Evolutionary conservation across 805 yeast species (phyloP).

Genomic region (Starmerella vitae): DNA sequence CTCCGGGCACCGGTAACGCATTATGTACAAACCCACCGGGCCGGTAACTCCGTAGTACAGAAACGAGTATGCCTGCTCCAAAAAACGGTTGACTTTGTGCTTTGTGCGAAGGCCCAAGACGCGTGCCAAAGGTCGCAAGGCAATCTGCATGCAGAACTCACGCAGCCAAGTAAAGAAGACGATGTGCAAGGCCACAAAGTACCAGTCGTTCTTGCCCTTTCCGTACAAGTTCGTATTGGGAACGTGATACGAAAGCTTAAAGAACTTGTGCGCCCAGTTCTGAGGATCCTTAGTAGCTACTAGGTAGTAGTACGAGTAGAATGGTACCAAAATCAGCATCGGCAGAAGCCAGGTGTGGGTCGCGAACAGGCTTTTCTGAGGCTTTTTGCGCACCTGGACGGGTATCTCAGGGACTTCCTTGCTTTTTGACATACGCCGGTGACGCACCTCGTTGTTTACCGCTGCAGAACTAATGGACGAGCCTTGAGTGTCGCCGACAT

Average conservation of each 20-base stretch:
- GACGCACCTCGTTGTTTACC: constrained; percentile 8
- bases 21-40: constrained; percentile 78
- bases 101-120: constrained; percentile 38
- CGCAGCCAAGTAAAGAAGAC: constrained; percentile 79
- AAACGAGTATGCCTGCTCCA: constrained; percentile 84
- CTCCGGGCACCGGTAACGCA: constrained; percentile 52
- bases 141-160: constrained; percentile 76
- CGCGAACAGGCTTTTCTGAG: constrained; percentile 1
- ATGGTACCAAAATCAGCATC: constrained; percentile 6
- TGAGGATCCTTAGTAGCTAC: constrained; percentile 12
- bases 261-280: constrained; percentile 18
- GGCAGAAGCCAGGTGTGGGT: constrained; percentile 21
- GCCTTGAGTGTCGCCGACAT: constrained; percentile 24
- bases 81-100: constrained; percentile 59
- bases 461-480: constrained; percentile 19
- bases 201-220: constrained; percentile 73
- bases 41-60: constrained; percentile 69
- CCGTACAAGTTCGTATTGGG: constrained; percentile 49
- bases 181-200: constrained; percentile 67
- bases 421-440: constrained; percentile 3
- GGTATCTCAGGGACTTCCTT: background rate
- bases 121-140: constrained; percentile 60
- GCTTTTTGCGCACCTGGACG: constrained; percentile 1
- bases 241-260: constrained; percentile 21
- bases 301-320: constrained; percentile 12